Conservation (phyloP, 73 alveolate species). For the Paramecium primaurelia region DNA sequence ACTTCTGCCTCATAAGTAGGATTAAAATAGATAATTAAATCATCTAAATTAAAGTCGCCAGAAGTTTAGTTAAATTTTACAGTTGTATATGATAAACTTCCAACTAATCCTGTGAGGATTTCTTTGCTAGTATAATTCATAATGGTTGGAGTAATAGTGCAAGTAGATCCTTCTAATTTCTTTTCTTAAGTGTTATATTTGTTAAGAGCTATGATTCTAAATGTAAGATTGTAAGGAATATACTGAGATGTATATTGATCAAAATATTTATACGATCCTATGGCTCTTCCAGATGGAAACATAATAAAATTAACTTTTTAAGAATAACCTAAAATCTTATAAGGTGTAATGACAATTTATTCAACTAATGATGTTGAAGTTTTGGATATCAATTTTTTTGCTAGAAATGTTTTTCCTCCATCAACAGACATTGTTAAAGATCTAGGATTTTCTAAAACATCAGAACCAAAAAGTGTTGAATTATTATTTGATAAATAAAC, state of each 20-base stretch:
- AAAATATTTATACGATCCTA: not conserved
- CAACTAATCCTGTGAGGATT: not conserved
- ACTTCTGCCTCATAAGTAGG: not conserved
- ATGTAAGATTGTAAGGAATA: not conserved
- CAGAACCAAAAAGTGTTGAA: not conserved
- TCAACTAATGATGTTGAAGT: not conserved
- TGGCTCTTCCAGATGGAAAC: not conserved
- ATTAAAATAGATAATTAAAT: not conserved
- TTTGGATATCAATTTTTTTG: not conserved
- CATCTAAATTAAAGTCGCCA: not conserved
- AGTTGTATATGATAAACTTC: not conserved
- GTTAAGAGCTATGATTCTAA: not conserved
- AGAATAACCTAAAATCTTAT: not conserved
- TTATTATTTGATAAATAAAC: not conserved
- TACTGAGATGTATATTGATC: not conserved
- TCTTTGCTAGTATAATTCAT: not conserved
- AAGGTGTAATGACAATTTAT: not conserved
- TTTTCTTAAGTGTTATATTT: not conserved
- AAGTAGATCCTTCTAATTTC: not conserved
- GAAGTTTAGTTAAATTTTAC: not conserved
- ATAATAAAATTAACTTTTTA: not conserved
- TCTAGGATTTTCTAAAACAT: not conserved
- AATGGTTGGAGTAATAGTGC: not conserved
- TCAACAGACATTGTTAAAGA: not conserved
- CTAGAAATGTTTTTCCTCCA: not conserved